A percentile compares a stretch with the other conserved stretches of the same genome.
Evolutionary conservation across 495 filamentous ascomycete genomes (phyloP).

Genomic region (Neurospora africana): DNA sequence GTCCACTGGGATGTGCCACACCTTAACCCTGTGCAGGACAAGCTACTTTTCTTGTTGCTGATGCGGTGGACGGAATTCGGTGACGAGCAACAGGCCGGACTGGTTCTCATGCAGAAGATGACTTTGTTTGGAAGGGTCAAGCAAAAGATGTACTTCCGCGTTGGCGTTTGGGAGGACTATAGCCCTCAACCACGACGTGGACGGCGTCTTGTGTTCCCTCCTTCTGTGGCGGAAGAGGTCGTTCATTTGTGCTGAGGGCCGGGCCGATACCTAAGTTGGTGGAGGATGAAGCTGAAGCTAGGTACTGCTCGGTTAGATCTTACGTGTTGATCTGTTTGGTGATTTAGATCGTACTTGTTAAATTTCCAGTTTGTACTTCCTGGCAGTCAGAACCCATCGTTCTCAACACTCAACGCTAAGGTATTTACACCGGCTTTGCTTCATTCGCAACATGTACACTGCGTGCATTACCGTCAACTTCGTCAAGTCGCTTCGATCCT

Average conservation of each 20-base stretch:
- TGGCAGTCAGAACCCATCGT: neutral
- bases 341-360: neutral
- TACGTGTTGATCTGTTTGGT: neutral
- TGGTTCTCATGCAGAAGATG: neutral
- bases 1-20: no score
- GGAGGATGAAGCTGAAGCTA: neutral
- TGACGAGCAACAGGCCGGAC: neutral
- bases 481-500: neutral
- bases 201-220: neutral
- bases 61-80: neutral
- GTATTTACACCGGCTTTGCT: neutral
- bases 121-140: neutral
- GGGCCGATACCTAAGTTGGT: neutral
- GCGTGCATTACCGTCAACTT: neutral
- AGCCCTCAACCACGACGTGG: neutral
- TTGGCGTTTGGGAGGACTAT: neutral
- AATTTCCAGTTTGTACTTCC: neutral
- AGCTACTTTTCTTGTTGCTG: neutral
- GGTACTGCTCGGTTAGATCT: neutral
- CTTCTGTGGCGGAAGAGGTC: neutral
- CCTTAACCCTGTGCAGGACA: neutral
- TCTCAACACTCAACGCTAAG: neutral
- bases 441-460: neutral
- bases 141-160: neutral
- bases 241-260: neutral